phyloP scores from a whole-genome alignment of 2,329 filamentous ascomycete species.

The Colletotrichum costaricense region DNA sequence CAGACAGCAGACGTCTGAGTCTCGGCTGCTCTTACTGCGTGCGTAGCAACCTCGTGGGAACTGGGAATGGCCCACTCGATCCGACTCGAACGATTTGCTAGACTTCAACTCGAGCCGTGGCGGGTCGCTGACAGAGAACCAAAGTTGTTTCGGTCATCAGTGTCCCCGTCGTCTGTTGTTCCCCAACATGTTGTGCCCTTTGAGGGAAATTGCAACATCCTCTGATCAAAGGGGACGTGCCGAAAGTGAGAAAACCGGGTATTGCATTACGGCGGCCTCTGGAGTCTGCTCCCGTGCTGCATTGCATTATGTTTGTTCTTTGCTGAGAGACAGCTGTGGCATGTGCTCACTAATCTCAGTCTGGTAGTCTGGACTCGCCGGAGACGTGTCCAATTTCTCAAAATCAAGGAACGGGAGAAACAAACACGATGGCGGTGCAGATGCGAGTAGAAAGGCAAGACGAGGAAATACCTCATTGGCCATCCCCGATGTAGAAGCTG shows the following conservation, averaged over 20 bases:
- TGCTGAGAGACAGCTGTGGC: constrained; percentile 1
- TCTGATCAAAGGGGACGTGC: constrained; percentile 18
- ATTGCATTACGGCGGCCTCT: neutral
- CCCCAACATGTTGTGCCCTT: constrained; percentile 5
- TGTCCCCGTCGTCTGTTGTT: neutral
- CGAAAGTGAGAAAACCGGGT: constrained; percentile 27
- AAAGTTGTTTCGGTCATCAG: neutral
- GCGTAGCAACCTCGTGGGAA: neutral
- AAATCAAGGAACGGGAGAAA: constrained; percentile 18
- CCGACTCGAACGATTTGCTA: neutral
- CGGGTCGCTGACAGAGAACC: constrained; percentile 1
- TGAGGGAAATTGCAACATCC: constrained; percentile 18
- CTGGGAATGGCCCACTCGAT: neutral
- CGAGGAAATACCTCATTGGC: constrained; percentile 16
- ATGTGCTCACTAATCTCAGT: neutral
- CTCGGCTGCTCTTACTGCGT: neutral
- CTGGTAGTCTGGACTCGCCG: neutral
- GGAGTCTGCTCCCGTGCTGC: neutral
- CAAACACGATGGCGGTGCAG: constrained; percentile 1
- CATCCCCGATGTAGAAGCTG: constrained; percentile 30
- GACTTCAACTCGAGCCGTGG: neutral
- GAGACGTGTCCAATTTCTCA: neutral
- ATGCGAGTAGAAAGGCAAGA: neutral
- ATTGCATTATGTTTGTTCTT: constrained; percentile 1
- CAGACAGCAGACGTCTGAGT: neutral